A percentile compares a stretch with the other conserved stretches of the same genome.
These are phyloP conservation scores for Nemania sp. DNA, from an alignment of 2,329 filamentous ascomycete genomes.

Conservation along the genomic window DNA sequence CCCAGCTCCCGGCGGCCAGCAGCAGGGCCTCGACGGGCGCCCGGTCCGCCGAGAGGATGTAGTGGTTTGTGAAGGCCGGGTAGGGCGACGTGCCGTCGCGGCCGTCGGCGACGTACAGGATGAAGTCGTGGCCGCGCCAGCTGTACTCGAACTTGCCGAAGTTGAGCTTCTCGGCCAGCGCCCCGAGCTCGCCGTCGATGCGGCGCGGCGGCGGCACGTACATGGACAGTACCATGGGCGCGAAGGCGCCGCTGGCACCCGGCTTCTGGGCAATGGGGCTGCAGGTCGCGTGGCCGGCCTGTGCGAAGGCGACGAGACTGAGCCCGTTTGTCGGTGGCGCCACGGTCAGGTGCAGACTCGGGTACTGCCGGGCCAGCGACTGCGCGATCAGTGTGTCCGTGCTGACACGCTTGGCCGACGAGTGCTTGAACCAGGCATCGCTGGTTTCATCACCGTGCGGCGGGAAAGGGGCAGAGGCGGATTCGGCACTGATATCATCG, in stretches of 20 bases:
- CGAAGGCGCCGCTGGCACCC: conserved; percentile 43
- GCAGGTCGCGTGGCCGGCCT: conserved; percentile 46
- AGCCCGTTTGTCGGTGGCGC: conserved; percentile 39
- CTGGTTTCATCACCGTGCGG: conserved; percentile 28
- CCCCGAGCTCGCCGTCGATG: conserved; percentile 46
- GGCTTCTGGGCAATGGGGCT: conserved; percentile 35
- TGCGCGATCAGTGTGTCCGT: conserved; percentile 50
- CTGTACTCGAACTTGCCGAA: conserved; percentile 51
- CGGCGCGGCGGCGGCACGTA: conserved; percentile 49
- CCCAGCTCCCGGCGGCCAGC: conserved; percentile 59
- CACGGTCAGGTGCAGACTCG: conserved; percentile 48
- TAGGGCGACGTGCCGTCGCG: conserved; percentile 46
- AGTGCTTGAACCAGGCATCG: conserved; percentile 47
- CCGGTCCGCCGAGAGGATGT: conserved; percentile 44
- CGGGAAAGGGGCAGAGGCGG: not conserved
- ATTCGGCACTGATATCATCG: not conserved
- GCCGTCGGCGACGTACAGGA: conserved; percentile 49
- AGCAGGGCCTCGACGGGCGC: conserved; percentile 55
- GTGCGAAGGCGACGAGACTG: conserved; percentile 50
- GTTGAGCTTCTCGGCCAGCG: conserved; percentile 39
- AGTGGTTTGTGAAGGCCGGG: conserved; percentile 43
- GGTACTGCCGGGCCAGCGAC: conserved; percentile 49
- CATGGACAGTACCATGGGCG: conserved; percentile 45
- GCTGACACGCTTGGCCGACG: conserved; percentile 46
- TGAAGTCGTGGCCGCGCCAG: conserved; percentile 49